Conservation (phyloP, 371 early-diverging fungal species). For the Fennellomyces sp. region DNA sequence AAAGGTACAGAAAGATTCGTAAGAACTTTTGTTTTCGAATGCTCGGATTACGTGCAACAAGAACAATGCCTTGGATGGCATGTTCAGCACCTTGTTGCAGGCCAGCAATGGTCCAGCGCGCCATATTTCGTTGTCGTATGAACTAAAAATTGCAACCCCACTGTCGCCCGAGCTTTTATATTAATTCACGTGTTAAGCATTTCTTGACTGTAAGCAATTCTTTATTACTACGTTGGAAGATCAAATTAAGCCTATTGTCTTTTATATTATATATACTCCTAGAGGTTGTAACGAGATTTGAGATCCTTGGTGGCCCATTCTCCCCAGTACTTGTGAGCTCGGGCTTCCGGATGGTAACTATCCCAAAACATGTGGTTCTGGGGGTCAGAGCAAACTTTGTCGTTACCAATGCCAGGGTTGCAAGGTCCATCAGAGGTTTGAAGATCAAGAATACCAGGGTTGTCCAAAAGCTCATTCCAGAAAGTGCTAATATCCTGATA, state of each 20-base stretch:
- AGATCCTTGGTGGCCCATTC: conserved; percentile 10
- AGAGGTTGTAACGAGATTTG: conserved; percentile 6
- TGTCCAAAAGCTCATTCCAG: conserved; percentile 11
- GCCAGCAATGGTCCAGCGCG: conserved; percentile 41
- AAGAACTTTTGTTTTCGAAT: conserved; percentile 51
- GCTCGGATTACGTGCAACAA: conserved; percentile 54
- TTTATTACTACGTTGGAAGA: no score
- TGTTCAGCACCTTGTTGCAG: conserved; percentile 46
- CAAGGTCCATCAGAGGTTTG: conserved; percentile 22
- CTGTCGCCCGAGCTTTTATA: background rate
- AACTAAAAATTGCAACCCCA: background rate
- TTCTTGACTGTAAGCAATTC: no score
- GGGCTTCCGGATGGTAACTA: conserved; percentile 20
- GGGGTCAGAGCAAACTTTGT: conserved; percentile 18
- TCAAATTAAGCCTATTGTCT: no score
- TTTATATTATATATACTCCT: no score
- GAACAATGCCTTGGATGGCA: conserved; percentile 50
- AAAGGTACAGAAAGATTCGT: conserved; percentile 52
- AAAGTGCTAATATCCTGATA: conserved; percentile 19
- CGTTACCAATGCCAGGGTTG: conserved; percentile 25
- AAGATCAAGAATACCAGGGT: conserved; percentile 11
- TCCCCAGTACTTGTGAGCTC: conserved; percentile 25
- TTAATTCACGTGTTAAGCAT: background rate
- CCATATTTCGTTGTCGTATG: background rate
- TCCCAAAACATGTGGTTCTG: conserved; percentile 23